Conservation (phyloP, 768 basidiomycete genomes). For the Rossbeevera mucosa region DNA sequence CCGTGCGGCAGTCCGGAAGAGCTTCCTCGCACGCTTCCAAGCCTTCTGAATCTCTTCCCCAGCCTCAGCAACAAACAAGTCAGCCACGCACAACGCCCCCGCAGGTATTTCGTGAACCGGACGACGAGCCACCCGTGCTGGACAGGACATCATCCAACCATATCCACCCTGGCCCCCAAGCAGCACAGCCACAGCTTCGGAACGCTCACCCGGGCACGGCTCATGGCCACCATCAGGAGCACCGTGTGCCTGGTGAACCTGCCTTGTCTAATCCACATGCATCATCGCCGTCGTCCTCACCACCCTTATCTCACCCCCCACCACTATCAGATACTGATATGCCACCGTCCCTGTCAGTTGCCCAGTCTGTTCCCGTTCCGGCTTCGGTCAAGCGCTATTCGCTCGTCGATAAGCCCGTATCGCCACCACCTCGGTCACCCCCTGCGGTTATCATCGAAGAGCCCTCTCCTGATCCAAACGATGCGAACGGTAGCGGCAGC, state of each 20-base stretch:
- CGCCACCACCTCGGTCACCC: constrained; percentile 37
- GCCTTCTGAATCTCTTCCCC: constrained; percentile 31
- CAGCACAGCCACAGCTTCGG: constrained; percentile 14
- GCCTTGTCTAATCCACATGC: constrained; percentile 2
- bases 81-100: constrained; percentile 25
- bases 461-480: constrained; percentile 20
- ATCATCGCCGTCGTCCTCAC: constrained; percentile 16
- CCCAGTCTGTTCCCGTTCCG: constrained; percentile 40
- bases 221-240: constrained; percentile 2
- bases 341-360: constrained; percentile 28
- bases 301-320: constrained; percentile 1
- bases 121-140: constrained; percentile 25
- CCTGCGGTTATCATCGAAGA: constrained; percentile 45
- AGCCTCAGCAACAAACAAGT: constrained; percentile 13
- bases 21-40: constrained; percentile 36
- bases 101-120: constrained; percentile 29
- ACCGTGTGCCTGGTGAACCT: constrained; percentile 12
- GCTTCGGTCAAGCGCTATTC: constrained; percentile 75
- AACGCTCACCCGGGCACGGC: constrained; percentile 10
- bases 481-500: constrained; percentile 22
- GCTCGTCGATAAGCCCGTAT: constrained; percentile 65
- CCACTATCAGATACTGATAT: constrained; percentile 18
- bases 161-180: constrained; percentile 8
- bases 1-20: constrained; percentile 39
- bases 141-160: constrained; percentile 4